phyloP scores from a whole-genome alignment of 768 basidiomycete species.

The Plicaturopsis crispa region DNA sequence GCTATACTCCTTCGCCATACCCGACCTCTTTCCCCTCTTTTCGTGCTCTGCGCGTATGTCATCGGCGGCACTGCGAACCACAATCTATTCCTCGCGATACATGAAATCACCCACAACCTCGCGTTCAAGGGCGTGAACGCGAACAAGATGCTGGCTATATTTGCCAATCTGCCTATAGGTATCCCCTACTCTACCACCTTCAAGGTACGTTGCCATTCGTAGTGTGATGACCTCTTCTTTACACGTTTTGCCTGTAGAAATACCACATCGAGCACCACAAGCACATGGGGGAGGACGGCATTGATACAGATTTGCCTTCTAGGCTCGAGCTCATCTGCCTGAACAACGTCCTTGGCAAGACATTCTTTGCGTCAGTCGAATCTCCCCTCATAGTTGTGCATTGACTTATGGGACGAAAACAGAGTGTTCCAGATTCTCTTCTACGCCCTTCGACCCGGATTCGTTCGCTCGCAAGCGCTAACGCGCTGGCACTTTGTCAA shows the following conservation, averaged over 20 bases:
- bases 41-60: constrained; percentile 72
- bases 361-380: constrained; percentile 84
- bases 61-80: constrained; percentile 96
- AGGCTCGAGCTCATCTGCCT: constrained; percentile 75
- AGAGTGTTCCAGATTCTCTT: constrained; percentile 98
- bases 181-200: constrained; percentile 94
- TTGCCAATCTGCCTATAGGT: constrained; percentile 90
- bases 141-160: constrained; percentile 85
- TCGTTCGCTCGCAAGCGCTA: constrained; percentile 76
- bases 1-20: constrained; percentile 64
- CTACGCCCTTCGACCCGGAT: constrained; percentile 92
- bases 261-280: constrained; percentile 98
- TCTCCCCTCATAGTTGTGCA: not conserved
- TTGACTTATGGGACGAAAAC: not conserved
- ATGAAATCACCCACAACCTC: constrained; percentile 97
- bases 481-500: constrained; percentile 86
- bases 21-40: constrained; percentile 60
- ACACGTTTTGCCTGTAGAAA: constrained; percentile 32
- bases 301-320: constrained; percentile 94
- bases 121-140: constrained; percentile 77
- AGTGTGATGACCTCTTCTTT: not conserved
- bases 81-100: constrained; percentile 95
- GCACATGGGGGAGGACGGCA: constrained; percentile 88
- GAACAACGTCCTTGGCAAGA: constrained; percentile 95
- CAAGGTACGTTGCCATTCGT: constrained; percentile 48